Conservation (phyloP, 2,329 filamentous ascomycete genomes). For the Penicillium hesseltinei region DNA sequence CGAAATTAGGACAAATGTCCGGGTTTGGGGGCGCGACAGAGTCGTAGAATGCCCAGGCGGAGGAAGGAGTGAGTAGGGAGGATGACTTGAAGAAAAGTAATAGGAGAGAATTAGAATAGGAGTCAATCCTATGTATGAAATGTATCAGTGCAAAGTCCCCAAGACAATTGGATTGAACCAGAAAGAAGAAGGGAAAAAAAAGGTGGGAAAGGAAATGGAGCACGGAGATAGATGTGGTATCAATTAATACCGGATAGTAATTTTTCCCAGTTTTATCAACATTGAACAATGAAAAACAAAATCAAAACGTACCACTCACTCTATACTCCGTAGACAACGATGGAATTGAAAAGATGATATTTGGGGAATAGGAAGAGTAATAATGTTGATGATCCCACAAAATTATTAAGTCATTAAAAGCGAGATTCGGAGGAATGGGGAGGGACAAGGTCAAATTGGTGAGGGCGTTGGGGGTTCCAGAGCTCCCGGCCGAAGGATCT, state of each 20-base stretch:
- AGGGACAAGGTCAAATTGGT: conserved; percentile 3
- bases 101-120: conserved; percentile 14
- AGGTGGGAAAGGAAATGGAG: conserved; percentile 24
- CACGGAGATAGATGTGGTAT: conserved; percentile 17
- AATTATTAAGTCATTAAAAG: background rate
- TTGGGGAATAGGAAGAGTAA: background rate
- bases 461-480: conserved; percentile 12
- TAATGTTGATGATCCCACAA: background rate
- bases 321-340: background rate
- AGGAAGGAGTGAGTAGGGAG: conserved; percentile 6
- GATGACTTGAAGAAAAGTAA: conserved; percentile 11
- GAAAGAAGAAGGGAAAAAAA: conserved; percentile 21
- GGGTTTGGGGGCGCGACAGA: conserved; percentile 17
- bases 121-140: conserved; percentile 18
- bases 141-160: conserved; percentile 12
- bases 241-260: conserved; percentile 18
- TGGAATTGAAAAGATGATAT: background rate
- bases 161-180: conserved; percentile 4
- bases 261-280: conserved; percentile 8
- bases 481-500: conserved; percentile 8
- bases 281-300: background rate
- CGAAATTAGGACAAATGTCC: conserved; percentile 20
- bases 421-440: conserved; percentile 7
- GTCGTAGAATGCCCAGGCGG: conserved; percentile 12
- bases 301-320: background rate